These are phyloP conservation scores for Amylocarpus encephaloides DNA, from an alignment of 2,329 filamentous ascomycete species.

Conservation along the genomic window DNA sequence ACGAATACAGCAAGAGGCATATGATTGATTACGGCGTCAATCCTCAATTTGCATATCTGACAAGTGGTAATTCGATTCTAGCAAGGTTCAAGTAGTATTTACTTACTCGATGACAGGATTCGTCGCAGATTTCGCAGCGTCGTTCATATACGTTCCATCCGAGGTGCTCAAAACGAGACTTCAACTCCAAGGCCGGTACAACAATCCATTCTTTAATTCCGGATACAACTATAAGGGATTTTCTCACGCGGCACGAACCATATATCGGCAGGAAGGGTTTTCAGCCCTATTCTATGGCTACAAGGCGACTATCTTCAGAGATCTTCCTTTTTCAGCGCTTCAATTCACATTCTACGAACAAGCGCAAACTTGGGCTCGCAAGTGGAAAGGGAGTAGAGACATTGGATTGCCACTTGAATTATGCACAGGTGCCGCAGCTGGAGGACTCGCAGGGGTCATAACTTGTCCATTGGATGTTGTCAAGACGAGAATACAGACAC, in stretches of 20 bases:
- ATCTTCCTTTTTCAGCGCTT: conserved; percentile 89
- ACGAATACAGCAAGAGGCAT: conserved; percentile 88
- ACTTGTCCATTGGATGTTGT: conserved; percentile 97
- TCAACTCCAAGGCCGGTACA: conserved; percentile 88
- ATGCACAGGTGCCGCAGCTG: conserved; percentile 80
- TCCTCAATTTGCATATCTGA: conserved; percentile 77
- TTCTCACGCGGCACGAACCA: conserved; percentile 76
- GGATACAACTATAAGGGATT: conserved; percentile 95
- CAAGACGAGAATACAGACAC: conserved; percentile 93
- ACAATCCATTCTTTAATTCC: conserved; percentile 88
- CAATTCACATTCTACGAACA: conserved; percentile 99
- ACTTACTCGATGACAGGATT: conserved; percentile 54
- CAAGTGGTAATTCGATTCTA: conserved; percentile 55
- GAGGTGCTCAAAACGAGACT: conserved; percentile 97
- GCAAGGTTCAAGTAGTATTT: background rate
- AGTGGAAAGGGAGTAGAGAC: conserved; percentile 71
- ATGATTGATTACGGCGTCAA: conserved; percentile 81
- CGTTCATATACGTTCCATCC: conserved; percentile 89
- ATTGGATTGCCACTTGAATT: conserved; percentile 84
- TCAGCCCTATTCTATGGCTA: conserved; percentile 92
- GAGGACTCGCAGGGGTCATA: conserved; percentile 86
- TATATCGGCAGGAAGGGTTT: conserved; percentile 74
- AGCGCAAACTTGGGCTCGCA: conserved; percentile 73
- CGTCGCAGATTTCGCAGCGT: conserved; percentile 84
- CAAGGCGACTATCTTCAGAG: conserved; percentile 88